A percentile compares a stretch with the other conserved stretches of the same genome.
Evolutionary conservation across 139 green algal genomes (phyloP).

Genomic region (Chlorella ohadii): DNA sequence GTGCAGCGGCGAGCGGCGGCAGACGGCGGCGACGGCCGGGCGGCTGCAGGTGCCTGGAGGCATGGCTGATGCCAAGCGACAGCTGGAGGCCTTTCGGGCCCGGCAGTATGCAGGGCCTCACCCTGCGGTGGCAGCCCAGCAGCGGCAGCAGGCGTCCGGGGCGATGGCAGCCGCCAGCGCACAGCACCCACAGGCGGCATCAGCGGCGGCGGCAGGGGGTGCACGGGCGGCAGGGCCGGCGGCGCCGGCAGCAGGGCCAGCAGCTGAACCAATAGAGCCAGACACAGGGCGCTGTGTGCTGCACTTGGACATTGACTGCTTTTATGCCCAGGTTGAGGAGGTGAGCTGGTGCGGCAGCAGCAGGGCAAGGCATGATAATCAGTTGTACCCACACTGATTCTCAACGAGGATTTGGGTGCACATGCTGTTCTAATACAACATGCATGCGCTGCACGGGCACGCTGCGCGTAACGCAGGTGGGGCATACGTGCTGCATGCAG

Average conservation of each 20-base stretch:
- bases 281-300: slow-evolving; percentile 62
- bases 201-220: not conserved
- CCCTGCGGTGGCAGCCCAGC: not conserved
- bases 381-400: too few relatives aligned
- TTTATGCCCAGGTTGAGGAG: slow-evolving; percentile 86
- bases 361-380: not conserved
- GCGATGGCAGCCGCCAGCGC: too few relatives aligned
- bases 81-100: not conserved
- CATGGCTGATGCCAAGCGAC: not conserved
- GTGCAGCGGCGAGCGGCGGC: not conserved
- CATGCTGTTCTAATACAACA: too few relatives aligned
- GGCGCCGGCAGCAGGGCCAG: not conserved
- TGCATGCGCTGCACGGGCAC: too few relatives aligned
- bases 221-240: too few relatives aligned
- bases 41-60: too few relatives aligned
- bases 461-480: too few relatives aligned
- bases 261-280: not conserved
- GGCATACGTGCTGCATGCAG: too few relatives aligned
- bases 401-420: too few relatives aligned
- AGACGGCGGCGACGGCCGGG: too few relatives aligned
- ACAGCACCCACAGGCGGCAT: not conserved
- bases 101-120: not conserved
- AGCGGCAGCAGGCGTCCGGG: too few relatives aligned
- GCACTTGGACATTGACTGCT: slow-evolving; percentile 80
- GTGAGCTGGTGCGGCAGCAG: slow-evolving; percentile 58